phyloP scores from a whole-genome alignment of 176 grass and related monocot species.

The Chloris gayana region DNA sequence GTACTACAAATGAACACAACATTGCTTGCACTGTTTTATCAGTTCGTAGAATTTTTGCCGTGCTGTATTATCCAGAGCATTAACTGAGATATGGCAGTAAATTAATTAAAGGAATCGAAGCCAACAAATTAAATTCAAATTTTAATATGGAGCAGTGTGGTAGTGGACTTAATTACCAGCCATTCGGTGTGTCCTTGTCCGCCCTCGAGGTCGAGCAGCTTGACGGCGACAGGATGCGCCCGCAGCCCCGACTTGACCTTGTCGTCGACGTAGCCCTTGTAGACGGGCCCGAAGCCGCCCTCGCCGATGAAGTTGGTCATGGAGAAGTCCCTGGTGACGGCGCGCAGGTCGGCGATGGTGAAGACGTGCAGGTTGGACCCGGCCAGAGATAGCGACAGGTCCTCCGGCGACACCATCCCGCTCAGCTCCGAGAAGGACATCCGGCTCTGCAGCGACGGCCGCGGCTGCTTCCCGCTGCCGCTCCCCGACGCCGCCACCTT shows the following conservation, averaged over 20 bases:
- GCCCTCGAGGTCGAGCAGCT: conserved; percentile 84
- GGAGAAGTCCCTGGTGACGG: conserved; percentile 68
- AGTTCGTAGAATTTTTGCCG: background rate
- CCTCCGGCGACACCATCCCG: conserved; percentile 79
- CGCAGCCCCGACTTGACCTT: conserved; percentile 66
- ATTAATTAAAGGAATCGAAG: background rate
- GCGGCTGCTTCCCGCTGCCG: conserved; percentile 5
- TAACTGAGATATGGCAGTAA: background rate
- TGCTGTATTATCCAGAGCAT: background rate
- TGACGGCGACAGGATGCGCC: conserved; percentile 74
- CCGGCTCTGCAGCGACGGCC: conserved; percentile 51
- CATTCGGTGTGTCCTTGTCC: conserved; percentile 86
- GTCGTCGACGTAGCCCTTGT: conserved; percentile 90
- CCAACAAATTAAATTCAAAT: background rate
- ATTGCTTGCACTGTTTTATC: background rate
- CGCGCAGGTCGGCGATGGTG: conserved; percentile 73
- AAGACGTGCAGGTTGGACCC: conserved; percentile 81
- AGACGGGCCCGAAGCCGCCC: conserved; percentile 82
- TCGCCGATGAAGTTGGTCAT: conserved; percentile 88
- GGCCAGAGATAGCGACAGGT: conserved; percentile 79
- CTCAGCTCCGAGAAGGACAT: conserved; percentile 81
- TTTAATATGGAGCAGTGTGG: too few relatives aligned
- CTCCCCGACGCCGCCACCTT: conserved; percentile 17
- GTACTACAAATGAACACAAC: background rate
- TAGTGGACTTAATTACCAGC: conserved; percentile 47